These are phyloP conservation scores for Globisporangium irregulare DNA, from an alignment of 352 stramenopile genomes.

Conservation along the genomic window DNA sequence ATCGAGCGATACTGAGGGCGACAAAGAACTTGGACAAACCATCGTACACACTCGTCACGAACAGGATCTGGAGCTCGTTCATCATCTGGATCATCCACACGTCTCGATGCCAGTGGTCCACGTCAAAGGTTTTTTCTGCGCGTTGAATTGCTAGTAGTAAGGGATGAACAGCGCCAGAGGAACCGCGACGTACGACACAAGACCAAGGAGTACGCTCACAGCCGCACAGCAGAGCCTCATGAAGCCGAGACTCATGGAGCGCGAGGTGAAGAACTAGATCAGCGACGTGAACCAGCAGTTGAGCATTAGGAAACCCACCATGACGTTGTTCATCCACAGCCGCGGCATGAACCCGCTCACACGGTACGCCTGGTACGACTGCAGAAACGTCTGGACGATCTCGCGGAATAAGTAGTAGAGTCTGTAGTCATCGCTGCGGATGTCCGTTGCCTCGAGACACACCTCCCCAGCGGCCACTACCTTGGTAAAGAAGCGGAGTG, in stretches of 20 bases:
- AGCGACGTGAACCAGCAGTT: slow-evolving; percentile 31
- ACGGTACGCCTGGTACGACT: slow-evolving; percentile 28
- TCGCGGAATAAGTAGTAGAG: slow-evolving; percentile 28
- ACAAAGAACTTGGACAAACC: slow-evolving; percentile 27
- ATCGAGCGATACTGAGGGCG: slow-evolving; percentile 23
- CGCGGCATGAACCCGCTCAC: slow-evolving; percentile 28
- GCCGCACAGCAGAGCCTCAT: slow-evolving; percentile 7
- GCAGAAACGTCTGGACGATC: slow-evolving; percentile 25
- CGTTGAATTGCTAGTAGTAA: slow-evolving; percentile 23
- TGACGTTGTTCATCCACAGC: slow-evolving; percentile 38
- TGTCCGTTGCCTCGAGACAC: slow-evolving; percentile 16
- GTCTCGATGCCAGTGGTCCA: slow-evolving; percentile 26
- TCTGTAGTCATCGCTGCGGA: slow-evolving; percentile 26
- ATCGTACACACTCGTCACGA: slow-evolving; percentile 28
- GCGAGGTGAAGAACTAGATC: not conserved
- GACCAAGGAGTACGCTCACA: slow-evolving; percentile 29
- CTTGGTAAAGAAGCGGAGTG: not conserved
- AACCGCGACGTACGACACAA: slow-evolving; percentile 28
- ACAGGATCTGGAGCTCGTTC: slow-evolving; percentile 34
- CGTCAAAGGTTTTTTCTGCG: slow-evolving; percentile 19
- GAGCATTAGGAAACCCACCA: slow-evolving; percentile 26
- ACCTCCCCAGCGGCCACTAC: not conserved
- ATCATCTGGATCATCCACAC: slow-evolving; percentile 29
- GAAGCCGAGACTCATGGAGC: not conserved
- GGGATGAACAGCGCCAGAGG: slow-evolving; percentile 20